Evolutionary conservation across 345 rosid species (phyloP), one percentile per base, ranked within the genome.

Genomic region (Salix caprea): DNA sequence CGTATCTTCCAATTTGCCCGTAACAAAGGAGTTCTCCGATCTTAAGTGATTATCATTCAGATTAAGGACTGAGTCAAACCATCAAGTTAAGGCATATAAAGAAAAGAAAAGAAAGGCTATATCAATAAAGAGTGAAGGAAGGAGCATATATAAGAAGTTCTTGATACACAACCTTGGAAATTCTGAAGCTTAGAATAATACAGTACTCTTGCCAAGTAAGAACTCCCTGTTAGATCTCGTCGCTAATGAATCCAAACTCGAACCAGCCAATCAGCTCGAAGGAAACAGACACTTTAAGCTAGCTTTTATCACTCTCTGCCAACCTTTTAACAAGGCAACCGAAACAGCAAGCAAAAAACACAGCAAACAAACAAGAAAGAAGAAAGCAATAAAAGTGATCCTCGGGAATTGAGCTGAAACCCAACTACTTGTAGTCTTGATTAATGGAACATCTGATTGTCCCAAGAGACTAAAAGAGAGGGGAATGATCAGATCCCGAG

Each of bases 401-500:
- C 90, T 92, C 83, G 89, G 91, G 91, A 85, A 88, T 84, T 80
- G 94, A 91, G 82, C 82, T 74, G 67, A 71, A 79, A 56, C 78
- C 61, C 64, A 23, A 58, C 64, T 9, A n/a, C 64, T n/a, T n/a
- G 64, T n/a, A 23, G 2, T 58, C 64, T 58, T n/a, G 64, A 58
- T 23, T 58, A 24, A 58, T 58, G 64, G 28, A 58, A 58, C 24
- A 12, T 58, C 28, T 23, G 37, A 44, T 48, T 73, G 85, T 76
- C 65, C 48, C 37, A 62, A 50, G n/a, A 52, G 75, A 48, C 30
- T 18, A 24, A 71, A 60, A 24, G 67, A 66, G 81, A 78, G 70
- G 52, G 46, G 72, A 78, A 81, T 79, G 85, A 85, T 89, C 87
- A 71, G 96, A 93, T 93, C 97, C 96, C 92, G 83, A 89, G 88